Evolutionary conservation across 2,329 filamentous ascomycete genomes (phyloP), one percentile per base, ranked within the genome.

Genomic region (Tolypocladium sp.): DNA sequence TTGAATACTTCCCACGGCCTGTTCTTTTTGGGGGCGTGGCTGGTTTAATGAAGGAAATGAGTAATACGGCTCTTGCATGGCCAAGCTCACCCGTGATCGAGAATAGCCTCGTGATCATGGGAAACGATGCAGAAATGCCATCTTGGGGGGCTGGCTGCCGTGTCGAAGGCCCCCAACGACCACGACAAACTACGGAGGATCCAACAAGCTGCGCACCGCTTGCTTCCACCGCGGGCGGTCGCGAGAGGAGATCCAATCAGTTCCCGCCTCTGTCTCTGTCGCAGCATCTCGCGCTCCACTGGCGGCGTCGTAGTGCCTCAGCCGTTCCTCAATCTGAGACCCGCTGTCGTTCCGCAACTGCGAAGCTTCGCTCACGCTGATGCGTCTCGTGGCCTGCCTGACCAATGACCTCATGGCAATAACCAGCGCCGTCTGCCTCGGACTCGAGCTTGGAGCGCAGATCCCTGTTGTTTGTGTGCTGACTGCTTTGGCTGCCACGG

Each of bases 331-430:
- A 12, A 35, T 12, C 27, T 20, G 46, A 51, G 30, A 37, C 49
- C 27, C 49, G 49, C 30, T 30, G 20, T 35, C 49, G 30, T 52
- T 15, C 20, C 49, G 30, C 9, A 17, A 20, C 41, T 13, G 41
- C 20, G 10, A 44, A 17, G 30, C 49, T n/a, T 52, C 27, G 46
- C 27, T 27, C 17, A 13, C 49, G 17, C 12, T 6, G 17, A 37
- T 35, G 20, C 20, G 30, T 37, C 30, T 49, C 33, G 41, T 25
- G 42, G 42, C 13, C 22, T 27, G 51, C 51, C 51, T 46, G 49
- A 22, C 52, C 60, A 59, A 56, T 57, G 55, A 61, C 58, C 60
- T 58, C 55, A 59, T 57, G 46, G 22, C 13, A 22, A 27, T 33
- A 38, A 12, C 10, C 17, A 20, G 49, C 49, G 49, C 1, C 30